Conservation (phyloP, 1,284 basidiomycete genomes). For the Cryptococcus maquisensis region DNA sequence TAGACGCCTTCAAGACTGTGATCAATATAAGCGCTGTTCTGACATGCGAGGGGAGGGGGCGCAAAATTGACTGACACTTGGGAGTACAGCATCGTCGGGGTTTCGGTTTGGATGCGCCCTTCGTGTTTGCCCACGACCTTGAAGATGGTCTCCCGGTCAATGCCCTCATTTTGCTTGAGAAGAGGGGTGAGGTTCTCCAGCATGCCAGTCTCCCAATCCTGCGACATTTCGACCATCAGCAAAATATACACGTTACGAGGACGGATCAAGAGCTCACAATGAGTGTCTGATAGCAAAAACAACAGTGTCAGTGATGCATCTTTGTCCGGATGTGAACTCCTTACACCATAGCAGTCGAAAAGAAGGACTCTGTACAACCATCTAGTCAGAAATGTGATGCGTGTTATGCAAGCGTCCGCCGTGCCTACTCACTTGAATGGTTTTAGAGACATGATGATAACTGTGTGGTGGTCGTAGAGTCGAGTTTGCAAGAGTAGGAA, state of each 20-base stretch:
- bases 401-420: neutral
- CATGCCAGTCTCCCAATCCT: constrained; percentile 36
- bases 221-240: neutral
- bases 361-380: constrained; percentile 5
- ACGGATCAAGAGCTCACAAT: neutral
- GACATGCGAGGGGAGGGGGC: neutral
- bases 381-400: neutral
- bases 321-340: neutral
- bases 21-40: too few relatives aligned
- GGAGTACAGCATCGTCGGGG: constrained; percentile 26
- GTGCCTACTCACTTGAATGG: neutral
- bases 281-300: neutral
- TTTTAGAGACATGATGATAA: neutral
- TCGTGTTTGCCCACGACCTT: constrained; percentile 17
- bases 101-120: constrained; percentile 23
- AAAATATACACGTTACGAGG: neutral
- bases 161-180: constrained; percentile 16
- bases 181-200: constrained; percentile 22
- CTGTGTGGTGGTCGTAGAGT: too few relatives aligned
- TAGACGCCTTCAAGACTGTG: constrained; percentile 10
- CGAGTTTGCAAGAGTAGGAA: too few relatives aligned
- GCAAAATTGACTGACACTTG: constrained; percentile 19
- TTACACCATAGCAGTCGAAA: constrained; percentile 17
- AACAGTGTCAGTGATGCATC: neutral
- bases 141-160: constrained; percentile 17